Evolutionary conservation across 768 basidiomycete genomes (phyloP), one percentile per base, ranked within the genome.

Genomic region (Suillus subaureus): DNA sequence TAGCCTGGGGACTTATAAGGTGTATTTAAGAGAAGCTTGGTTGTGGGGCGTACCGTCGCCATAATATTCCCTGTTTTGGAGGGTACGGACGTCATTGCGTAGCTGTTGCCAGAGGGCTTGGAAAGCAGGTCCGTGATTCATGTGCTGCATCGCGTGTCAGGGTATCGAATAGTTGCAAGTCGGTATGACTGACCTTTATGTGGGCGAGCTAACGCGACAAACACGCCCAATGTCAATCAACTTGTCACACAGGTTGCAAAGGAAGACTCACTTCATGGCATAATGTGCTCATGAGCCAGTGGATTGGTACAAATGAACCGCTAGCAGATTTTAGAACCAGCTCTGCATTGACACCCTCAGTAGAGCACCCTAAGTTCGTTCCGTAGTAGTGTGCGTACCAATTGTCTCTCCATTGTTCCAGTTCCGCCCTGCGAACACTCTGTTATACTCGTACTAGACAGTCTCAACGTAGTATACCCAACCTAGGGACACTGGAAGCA

Each of bases 351-450:
- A 51, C 31, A 5, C 40, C 61, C 49, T 54, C 37, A 31, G 37
- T 13, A 37, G 37, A 39, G 42, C 21, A 28, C 31, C 42, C 35
- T 26, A 31, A 57, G 39, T 51, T 45, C n/a, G 43, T 23, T 9
- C 31, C 55, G 16, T 26, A 3, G n/a, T 45, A 35, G 57, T 26
- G 12, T 52, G 58, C 76, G 69, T 67, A 91, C 92, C 92, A 64
- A 95, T 79, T 12, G 87, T 89, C 76, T 95, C 93, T 4, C 93
- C 93, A 64, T 81, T 82, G 69, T 93, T 92, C 93, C 93, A 95
- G 73, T 94, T 94, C 57, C 93, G 82, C 2, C 93, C 93, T 6
- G 88, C 85, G 75, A 94, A 94, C 7, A 94, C 90, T 16, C 69
- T 71, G 72, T 94, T 94, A 71, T 86, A 84, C 72, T 93, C 89